Percentiles rank a stretch among this genome's conserved stretches.
phyloP scores from a whole-genome alignment of 148 eudicot genomes.

The Chenopodium formosanum region DNA sequence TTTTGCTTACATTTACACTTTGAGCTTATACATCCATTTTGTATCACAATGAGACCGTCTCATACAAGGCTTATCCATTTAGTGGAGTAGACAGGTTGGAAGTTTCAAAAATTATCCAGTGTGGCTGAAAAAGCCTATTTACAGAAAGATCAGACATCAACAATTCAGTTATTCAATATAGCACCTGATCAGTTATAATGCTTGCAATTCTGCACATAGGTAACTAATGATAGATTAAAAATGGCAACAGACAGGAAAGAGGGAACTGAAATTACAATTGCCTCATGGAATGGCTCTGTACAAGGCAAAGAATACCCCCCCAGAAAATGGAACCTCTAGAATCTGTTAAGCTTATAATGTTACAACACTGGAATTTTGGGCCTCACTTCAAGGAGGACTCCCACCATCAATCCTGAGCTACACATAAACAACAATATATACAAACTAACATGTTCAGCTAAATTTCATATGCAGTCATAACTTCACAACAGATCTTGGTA shows the following conservation, averaged over 20 bases:
- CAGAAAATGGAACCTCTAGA: neutral
- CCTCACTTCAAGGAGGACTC: constrained; percentile 25
- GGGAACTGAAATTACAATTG: constrained; percentile 37
- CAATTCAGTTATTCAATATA: neutral
- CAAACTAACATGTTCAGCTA: constrained; percentile 29
- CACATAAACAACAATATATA: constrained; percentile 37
- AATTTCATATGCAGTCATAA: constrained; percentile 16
- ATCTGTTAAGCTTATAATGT: constrained; percentile 20
- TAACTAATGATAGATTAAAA: neutral
- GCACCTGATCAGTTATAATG: too few species aligned
- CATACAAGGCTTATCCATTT: neutral
- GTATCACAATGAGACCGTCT: neutral
- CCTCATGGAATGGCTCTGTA: constrained; percentile 40
- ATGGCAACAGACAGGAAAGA: neutral
- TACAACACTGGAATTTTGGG: constrained; percentile 32
- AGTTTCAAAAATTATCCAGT: neutral
- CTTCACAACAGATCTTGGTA: constrained; percentile 23
- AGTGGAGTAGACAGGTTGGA: neutral
- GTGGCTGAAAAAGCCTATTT: neutral
- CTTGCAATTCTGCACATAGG: too few species aligned
- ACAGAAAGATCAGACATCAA: neutral
- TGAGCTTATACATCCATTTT: neutral
- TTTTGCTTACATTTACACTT: neutral
- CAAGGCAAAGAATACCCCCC: constrained; percentile 43
- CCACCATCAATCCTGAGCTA: constrained; percentile 30